Conservation (phyloP, 371 early-diverging fungal species). For the Lichtheimia hyalospora region DNA sequence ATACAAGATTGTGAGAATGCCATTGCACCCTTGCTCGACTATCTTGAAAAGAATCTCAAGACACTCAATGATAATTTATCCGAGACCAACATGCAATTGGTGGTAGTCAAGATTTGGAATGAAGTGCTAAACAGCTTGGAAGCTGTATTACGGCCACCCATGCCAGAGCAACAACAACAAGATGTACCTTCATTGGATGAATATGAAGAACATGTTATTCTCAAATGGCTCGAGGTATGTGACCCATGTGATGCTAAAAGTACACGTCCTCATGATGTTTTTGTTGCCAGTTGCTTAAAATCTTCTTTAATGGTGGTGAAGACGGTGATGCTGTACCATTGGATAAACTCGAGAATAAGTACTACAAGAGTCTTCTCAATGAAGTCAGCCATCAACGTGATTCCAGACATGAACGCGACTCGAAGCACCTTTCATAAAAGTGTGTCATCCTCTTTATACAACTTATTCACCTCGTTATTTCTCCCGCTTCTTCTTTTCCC, state of each 20-base stretch:
- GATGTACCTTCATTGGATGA: slow-evolving; percentile 67
- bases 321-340: slow-evolving; percentile 79
- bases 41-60: slow-evolving; percentile 83
- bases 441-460: background rate
- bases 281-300: slow-evolving; percentile 66
- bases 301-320: slow-evolving; percentile 88
- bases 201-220: slow-evolving; percentile 73
- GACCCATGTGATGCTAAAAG: background rate
- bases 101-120: slow-evolving; percentile 84
- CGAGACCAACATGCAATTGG: slow-evolving; percentile 76
- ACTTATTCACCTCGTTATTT: background rate
- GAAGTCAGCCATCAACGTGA: slow-evolving; percentile 15
- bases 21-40: slow-evolving; percentile 78
- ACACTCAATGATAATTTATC: slow-evolving; percentile 76
- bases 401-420: slow-evolving; percentile 1
- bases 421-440: background rate
- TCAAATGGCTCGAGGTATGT: slow-evolving; percentile 66
- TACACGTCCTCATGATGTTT: background rate
- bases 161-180: slow-evolving; percentile 60
- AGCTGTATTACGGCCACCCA: slow-evolving; percentile 76
- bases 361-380: slow-evolving; percentile 64
- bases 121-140: slow-evolving; percentile 79
- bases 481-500: background rate
- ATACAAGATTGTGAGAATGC: slow-evolving; percentile 78
- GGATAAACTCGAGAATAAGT: slow-evolving; percentile 71